phyloP scores from a whole-genome alignment of 2,329 filamentous ascomycete genomes.

The Cladosporium sp. region DNA sequence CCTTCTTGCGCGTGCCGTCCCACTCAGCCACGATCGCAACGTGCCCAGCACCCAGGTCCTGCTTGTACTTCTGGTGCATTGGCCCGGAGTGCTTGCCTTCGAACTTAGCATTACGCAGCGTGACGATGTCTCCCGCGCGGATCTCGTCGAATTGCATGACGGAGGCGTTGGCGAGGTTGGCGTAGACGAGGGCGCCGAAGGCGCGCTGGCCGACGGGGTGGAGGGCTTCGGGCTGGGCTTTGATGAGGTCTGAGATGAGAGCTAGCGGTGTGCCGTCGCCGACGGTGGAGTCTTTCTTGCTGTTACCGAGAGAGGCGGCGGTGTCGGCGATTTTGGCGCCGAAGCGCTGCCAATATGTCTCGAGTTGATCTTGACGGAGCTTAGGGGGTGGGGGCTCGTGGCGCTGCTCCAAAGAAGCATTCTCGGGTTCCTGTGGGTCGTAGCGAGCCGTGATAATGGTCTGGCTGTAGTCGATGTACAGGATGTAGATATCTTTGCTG shows the following conservation, averaged over 20 bases:
- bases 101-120: slow-evolving; percentile 88
- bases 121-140: slow-evolving; percentile 86
- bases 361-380: slow-evolving; percentile 89
- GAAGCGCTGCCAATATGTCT: slow-evolving; percentile 78
- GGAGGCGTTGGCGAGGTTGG: slow-evolving; percentile 91
- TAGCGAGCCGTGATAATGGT: slow-evolving; percentile 81
- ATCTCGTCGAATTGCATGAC: slow-evolving; percentile 92
- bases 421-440: slow-evolving; percentile 71
- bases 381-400: slow-evolving; percentile 81
- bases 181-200: slow-evolving; percentile 90
- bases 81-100: slow-evolving; percentile 85
- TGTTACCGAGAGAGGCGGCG: slow-evolving; percentile 62
- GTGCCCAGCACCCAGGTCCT: slow-evolving; percentile 73
- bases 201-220: slow-evolving; percentile 82
- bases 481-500: slow-evolving; percentile 78
- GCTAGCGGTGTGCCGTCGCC: slow-evolving; percentile 79
- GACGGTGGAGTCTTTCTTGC: slow-evolving; percentile 76
- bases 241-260: slow-evolving; percentile 75
- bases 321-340: slow-evolving; percentile 75
- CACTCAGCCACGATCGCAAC: slow-evolving; percentile 91
- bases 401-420: slow-evolving; percentile 73
- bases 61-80: slow-evolving; percentile 90
- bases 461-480: slow-evolving; percentile 96
- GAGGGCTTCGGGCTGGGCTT: slow-evolving; percentile 66
- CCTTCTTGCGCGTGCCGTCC: slow-evolving; percentile 98